Evolutionary conservation across 495 filamentous ascomycete species (phyloP).

Genomic region (Penicillium fimorum): DNA sequence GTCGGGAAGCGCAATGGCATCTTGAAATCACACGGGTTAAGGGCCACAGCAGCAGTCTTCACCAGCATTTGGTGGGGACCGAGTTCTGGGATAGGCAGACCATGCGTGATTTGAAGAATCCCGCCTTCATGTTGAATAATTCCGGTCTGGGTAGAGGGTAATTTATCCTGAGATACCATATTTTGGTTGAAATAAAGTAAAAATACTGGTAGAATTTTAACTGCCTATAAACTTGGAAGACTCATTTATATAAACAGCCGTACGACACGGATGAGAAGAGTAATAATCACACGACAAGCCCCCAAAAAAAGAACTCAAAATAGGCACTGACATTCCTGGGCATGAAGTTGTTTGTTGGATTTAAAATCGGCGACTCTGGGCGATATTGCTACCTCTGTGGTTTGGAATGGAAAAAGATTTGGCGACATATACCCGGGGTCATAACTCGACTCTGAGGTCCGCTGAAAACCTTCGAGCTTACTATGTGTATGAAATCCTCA

Average conservation of each 20-base stretch:
- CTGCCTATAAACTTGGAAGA: not conserved
- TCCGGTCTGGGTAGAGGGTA: slow-evolving; percentile 17
- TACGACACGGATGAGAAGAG: not conserved
- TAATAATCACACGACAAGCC: not conserved
- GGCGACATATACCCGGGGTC: not conserved
- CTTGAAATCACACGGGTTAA: slow-evolving; percentile 51
- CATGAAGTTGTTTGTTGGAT: not conserved
- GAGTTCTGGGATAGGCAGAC: slow-evolving; percentile 22
- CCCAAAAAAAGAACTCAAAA: not conserved
- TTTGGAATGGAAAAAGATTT: no score
- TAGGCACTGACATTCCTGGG: not conserved
- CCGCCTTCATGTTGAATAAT: slow-evolving; percentile 27
- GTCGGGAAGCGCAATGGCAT: slow-evolving; percentile 34
- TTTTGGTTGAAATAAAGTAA: not conserved
- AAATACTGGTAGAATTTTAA: not conserved
- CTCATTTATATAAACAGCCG: not conserved
- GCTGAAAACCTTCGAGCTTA: not conserved
- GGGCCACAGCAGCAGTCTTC: slow-evolving; percentile 35
- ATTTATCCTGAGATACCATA: not conserved
- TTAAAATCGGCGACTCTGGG: not conserved
- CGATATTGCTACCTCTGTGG: not conserved
- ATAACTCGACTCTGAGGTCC: not conserved
- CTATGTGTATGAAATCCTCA: not conserved
- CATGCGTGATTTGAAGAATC: slow-evolving; percentile 16
- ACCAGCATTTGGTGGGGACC: slow-evolving; percentile 27